These are phyloP conservation scores for Candida nonsorbophila DNA, from an alignment of 805 yeast species.

Conservation along the genomic window DNA sequence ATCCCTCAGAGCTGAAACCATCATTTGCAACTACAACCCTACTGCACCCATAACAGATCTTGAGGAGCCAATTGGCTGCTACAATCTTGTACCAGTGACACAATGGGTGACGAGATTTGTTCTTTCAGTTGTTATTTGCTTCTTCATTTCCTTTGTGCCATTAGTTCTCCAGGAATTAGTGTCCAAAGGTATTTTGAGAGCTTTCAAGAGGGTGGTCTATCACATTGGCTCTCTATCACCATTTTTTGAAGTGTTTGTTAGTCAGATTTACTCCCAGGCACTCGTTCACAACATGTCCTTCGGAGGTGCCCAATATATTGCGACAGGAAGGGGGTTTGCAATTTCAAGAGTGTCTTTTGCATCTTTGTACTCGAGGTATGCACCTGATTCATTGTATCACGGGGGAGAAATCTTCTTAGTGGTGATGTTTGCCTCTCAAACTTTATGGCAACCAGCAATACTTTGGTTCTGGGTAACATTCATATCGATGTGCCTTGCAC, in stretches of 20 bases:
- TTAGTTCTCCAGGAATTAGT: conserved; percentile 80
- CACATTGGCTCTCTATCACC: conserved; percentile 85
- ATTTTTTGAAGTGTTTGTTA: conserved; percentile 88
- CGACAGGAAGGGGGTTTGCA: conserved; percentile 94
- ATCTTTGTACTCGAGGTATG: conserved; percentile 69
- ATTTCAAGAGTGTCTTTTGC: conserved; percentile 73
- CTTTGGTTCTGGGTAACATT: conserved; percentile 55
- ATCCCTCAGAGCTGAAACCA: conserved; percentile 66
- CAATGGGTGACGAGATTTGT: conserved; percentile 89
- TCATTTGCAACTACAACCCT: conserved; percentile 60
- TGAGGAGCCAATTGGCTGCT: conserved; percentile 77
- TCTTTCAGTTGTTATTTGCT: conserved; percentile 85
- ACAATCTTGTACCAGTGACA: conserved; percentile 77
- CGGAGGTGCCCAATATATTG: conserved; percentile 89
- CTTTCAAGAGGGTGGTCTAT: conserved; percentile 60
- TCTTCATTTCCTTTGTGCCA: conserved; percentile 88
- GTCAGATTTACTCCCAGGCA: conserved; percentile 85
- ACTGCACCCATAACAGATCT: conserved; percentile 69
- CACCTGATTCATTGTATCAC: conserved; percentile 67
- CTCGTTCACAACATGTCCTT: conserved; percentile 69
- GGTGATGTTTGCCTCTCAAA: conserved; percentile 66
- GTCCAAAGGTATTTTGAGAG: conserved; percentile 80
- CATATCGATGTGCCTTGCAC: conserved; percentile 41
- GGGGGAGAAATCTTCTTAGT: conserved; percentile 69
- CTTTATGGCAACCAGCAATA: conserved; percentile 78